A percentile compares a stretch with the other conserved stretches of the same genome.
These are phyloP conservation scores for Teunomyces cretensis DNA, from an alignment of 805 yeast species.

Conservation along the genomic window DNA sequence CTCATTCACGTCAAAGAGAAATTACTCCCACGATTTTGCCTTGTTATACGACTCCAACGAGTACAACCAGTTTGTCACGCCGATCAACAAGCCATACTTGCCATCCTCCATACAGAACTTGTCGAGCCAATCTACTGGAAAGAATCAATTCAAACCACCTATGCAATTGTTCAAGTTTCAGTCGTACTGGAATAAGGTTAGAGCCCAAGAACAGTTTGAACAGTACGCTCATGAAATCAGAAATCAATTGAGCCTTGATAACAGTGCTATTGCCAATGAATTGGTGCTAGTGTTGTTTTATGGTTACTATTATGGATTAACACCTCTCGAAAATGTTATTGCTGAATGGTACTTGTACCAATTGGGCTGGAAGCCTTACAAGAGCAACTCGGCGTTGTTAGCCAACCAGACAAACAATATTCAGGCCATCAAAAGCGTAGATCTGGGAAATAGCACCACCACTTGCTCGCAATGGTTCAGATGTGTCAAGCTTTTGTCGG, in stretches of 20 bases:
- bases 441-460: constrained; percentile 1
- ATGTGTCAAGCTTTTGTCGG: constrained; percentile 16
- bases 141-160: constrained; percentile 29
- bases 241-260: constrained; percentile 22
- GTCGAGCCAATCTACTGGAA: constrained; percentile 1
- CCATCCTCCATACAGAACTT: constrained; percentile 22
- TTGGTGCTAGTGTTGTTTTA: constrained; percentile 40
- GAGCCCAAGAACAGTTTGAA: constrained; percentile 35
- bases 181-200: constrained; percentile 40
- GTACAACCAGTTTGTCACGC: constrained; percentile 25
- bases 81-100: constrained; percentile 35
- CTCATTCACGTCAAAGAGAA: constrained; percentile 37
- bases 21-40: constrained; percentile 19
- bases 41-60: constrained; percentile 21
- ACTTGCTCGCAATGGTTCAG: constrained; percentile 28
- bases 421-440: constrained; percentile 7
- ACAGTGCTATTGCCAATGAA: constrained; percentile 28
- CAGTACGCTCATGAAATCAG: constrained; percentile 31
- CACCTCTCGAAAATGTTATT: constrained; percentile 43
- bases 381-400: constrained; percentile 11
- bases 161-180: constrained; percentile 35
- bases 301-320: constrained; percentile 42
- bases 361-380: constrained; percentile 45
- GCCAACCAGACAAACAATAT: constrained; percentile 7
- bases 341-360: constrained; percentile 40